Evolutionary conservation across 148 eudicot genomes (phyloP).

Genomic region (Beta vulgaris): DNA sequence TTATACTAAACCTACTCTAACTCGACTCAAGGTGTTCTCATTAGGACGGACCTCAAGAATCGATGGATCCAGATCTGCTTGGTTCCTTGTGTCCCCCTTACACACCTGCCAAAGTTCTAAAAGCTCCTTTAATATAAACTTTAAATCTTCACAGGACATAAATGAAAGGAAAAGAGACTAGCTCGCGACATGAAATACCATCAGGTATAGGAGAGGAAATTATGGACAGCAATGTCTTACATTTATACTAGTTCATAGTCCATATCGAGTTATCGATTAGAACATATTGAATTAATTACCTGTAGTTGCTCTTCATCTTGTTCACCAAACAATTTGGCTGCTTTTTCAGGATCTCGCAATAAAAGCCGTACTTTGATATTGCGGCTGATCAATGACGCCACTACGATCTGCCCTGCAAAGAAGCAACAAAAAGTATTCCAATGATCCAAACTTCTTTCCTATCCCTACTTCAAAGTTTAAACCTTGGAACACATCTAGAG

Average conservation of each 20-base stretch:
- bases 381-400: constrained; percentile 77
- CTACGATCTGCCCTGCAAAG: constrained; percentile 74
- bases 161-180: neutral
- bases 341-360: constrained; percentile 83
- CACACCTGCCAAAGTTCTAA: constrained; percentile 51
- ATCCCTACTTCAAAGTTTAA: neutral
- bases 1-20: neutral
- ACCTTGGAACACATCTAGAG: neutral
- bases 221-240: neutral
- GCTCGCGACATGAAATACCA: neutral
- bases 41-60: constrained; percentile 69
- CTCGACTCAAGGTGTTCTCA: neutral
- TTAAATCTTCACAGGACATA: neutral
- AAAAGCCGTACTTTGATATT: constrained; percentile 69
- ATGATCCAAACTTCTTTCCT: neutral
- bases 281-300: constrained; percentile 34
- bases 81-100: constrained; percentile 81
- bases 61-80: constrained; percentile 67
- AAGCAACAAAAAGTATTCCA: constrained; percentile 4
- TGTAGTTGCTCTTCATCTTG: constrained; percentile 69
- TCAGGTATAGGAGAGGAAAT: too few species aligned
- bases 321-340: constrained; percentile 71
- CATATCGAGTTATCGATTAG: neutral
- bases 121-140: constrained; percentile 26
- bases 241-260: too few species aligned